Conservation (phyloP, 2,329 filamentous ascomycete species). For the Botryotinia globosa region DNA sequence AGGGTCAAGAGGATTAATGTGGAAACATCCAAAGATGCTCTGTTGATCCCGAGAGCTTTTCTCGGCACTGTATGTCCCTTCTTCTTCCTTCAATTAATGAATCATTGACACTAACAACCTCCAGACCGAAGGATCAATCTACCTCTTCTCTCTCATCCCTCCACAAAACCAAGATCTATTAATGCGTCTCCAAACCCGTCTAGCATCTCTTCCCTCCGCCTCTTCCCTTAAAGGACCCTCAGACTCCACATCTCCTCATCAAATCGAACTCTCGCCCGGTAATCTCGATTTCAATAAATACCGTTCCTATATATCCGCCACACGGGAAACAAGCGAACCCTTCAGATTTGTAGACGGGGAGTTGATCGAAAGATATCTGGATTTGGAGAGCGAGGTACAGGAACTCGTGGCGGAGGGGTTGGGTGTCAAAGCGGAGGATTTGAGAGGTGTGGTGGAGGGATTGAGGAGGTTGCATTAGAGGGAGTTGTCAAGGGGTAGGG, state of each 20-base stretch:
- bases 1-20: slow-evolving; percentile 74
- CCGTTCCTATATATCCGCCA: slow-evolving; percentile 75
- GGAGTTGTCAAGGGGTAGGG: not conserved
- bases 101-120: not conserved
- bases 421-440: slow-evolving; percentile 60
- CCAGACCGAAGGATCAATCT: slow-evolving; percentile 85
- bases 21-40: slow-evolving; percentile 58
- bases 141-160: slow-evolving; percentile 80
- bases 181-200: slow-evolving; percentile 71
- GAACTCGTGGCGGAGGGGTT: slow-evolving; percentile 52
- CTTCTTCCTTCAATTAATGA: not conserved
- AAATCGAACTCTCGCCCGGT: slow-evolving; percentile 64
- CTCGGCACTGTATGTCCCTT: slow-evolving; percentile 70
- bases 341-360: slow-evolving; percentile 91
- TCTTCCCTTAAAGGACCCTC: not conserved
- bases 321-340: slow-evolving; percentile 69
- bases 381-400: slow-evolving; percentile 60
- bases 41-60: slow-evolving; percentile 80
- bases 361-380: slow-evolving; percentile 80
- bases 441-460: slow-evolving; percentile 61
- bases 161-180: slow-evolving; percentile 72
- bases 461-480: slow-evolving; percentile 59
- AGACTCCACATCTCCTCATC: not conserved
- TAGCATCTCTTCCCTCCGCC: slow-evolving; percentile 49
- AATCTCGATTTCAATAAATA: slow-evolving; percentile 74